Evolutionary conservation across 768 basidiomycete species (phyloP).

Genomic region (Phlebiopsis flavidoalba): DNA sequence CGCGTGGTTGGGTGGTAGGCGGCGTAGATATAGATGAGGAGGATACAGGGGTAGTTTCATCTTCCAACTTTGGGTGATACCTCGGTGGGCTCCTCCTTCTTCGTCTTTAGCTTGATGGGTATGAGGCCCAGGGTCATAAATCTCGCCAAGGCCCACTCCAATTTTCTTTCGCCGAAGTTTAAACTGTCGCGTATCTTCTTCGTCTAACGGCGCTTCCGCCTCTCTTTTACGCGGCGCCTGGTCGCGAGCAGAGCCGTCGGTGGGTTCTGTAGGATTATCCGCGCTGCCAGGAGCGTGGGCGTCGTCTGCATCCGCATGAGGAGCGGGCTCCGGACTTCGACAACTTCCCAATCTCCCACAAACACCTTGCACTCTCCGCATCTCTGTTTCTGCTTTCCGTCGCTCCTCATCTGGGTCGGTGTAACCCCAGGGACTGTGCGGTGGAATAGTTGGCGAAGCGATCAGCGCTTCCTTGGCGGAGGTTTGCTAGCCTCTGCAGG

Average conservation of each 20-base stretch:
- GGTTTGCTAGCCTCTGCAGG: constrained; percentile 31
- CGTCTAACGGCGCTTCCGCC: constrained; percentile 32
- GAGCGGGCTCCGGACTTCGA: constrained; percentile 31
- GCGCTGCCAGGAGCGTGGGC: constrained; percentile 10
- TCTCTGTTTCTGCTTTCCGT: constrained; percentile 52
- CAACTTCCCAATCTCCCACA: constrained; percentile 74
- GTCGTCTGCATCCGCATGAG: constrained; percentile 16
- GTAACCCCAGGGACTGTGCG: constrained; percentile 77
- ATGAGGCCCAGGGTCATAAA: constrained; percentile 76
- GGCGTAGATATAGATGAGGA: not conserved
- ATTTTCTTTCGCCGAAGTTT: constrained; percentile 65
- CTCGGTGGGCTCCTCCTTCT: constrained; percentile 35
- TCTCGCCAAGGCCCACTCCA: constrained; percentile 60
- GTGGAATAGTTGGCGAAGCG: constrained; percentile 86
- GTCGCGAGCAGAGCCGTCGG: not conserved
- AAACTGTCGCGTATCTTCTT: constrained; percentile 50
- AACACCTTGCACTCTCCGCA: constrained; percentile 60
- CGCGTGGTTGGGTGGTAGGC: constrained; percentile 1
- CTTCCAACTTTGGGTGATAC: not conserved
- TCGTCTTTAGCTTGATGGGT: constrained; percentile 55
- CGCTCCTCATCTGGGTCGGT: constrained; percentile 72
- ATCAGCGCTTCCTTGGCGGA: constrained; percentile 48
- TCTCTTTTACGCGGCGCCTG: constrained; percentile 20
- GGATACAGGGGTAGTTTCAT: not conserved
- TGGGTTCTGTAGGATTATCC: constrained; percentile 7